These are phyloP conservation scores for Pseudogymnoascus sp. DNA, from an alignment of 2,329 filamentous ascomycete genomes.

Conservation along the genomic window DNA sequence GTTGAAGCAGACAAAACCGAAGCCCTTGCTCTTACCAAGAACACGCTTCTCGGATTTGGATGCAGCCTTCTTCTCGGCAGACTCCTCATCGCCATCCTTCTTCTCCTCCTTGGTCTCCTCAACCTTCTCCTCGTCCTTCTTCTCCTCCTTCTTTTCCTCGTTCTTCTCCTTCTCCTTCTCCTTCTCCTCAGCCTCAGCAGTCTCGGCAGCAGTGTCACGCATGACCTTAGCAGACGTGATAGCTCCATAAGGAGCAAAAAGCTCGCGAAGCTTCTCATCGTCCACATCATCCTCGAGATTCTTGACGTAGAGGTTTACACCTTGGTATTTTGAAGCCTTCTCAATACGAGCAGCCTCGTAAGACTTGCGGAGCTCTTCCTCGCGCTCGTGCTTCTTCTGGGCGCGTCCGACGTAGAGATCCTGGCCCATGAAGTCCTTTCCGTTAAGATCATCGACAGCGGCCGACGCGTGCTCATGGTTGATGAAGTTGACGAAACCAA, in stretches of 20 bases:
- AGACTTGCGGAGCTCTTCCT: constrained; percentile 97
- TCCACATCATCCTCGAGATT: constrained; percentile 96
- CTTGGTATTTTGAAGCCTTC: constrained; percentile 99
- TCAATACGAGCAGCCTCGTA: constrained; percentile 96
- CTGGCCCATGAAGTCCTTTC: constrained; percentile 85
- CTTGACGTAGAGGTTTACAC: constrained; percentile 99
- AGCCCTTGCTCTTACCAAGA: constrained; percentile 98
- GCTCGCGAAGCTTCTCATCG: constrained; percentile 91
- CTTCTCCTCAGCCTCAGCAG: constrained; percentile 34
- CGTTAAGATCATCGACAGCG: constrained; percentile 88
- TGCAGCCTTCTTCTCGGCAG: constrained; percentile 44
- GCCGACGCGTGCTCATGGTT: constrained; percentile 78
- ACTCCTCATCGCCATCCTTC: constrained; percentile 43
- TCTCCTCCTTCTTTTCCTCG: constrained; percentile 43
- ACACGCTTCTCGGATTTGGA: constrained; percentile 48
- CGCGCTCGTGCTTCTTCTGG: constrained; percentile 99
- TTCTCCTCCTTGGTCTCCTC: constrained; percentile 38
- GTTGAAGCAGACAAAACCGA: constrained; percentile 99
- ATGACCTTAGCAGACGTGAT: constrained; percentile 99
- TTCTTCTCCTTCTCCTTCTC: constrained; percentile 46
- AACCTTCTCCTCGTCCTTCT: constrained; percentile 36
- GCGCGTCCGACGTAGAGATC: constrained; percentile 96
- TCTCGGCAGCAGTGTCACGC: constrained; percentile 67
- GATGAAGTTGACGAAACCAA: constrained; percentile 93
- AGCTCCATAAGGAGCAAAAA: constrained; percentile 84